A percentile compares a stretch with the other conserved stretches of the same genome.
These are phyloP conservation scores for Amanita rubescens DNA, from an alignment of 768 basidiomycete species.

Conservation along the genomic window DNA sequence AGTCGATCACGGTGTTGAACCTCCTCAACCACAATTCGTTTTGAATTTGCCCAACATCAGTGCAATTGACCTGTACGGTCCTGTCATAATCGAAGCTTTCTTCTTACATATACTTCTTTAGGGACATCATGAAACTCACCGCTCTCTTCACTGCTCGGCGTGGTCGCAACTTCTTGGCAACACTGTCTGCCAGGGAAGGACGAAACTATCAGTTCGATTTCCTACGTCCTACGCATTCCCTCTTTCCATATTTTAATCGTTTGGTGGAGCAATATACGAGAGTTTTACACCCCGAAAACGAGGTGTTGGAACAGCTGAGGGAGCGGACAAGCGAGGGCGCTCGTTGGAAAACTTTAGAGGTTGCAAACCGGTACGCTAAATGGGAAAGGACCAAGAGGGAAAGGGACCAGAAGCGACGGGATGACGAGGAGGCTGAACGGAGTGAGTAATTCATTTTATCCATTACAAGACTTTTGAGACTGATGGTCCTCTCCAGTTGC, in stretches of 20 bases:
- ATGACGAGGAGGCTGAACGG: conserved; percentile 89
- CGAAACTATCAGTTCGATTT: conserved; percentile 99
- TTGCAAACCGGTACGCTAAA: conserved; percentile 70
- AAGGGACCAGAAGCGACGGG: conserved; percentile 77
- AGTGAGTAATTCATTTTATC: conserved; percentile 37
- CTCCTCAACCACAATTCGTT: conserved; percentile 75
- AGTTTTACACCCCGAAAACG: conserved; percentile 77
- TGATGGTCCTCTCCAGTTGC: conserved; percentile 46
- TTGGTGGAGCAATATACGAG: conserved; percentile 95
- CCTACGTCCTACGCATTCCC: conserved; percentile 88
- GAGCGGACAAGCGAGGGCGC: conserved; percentile 56
- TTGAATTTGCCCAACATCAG: conserved; percentile 84
- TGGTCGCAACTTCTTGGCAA: conserved; percentile 78
- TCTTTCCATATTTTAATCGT: conserved; percentile 95
- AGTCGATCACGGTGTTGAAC: conserved; percentile 66
- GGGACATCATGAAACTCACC: conserved; percentile 93
- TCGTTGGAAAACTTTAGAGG: conserved; percentile 73
- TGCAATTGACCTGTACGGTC: conserved; percentile 85
- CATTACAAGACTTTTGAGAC: neutral
- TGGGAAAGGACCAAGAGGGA: conserved; percentile 85
- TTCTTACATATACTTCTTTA: conserved; percentile 20
- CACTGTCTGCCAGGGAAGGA: conserved; percentile 82
- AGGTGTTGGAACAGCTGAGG: conserved; percentile 62
- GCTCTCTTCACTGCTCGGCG: conserved; percentile 93
- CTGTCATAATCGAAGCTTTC: conserved; percentile 5